These are phyloP conservation scores for Trichoderma harzianum DNA, from an alignment of 2,329 filamentous ascomycete genomes.

Conservation along the genomic window DNA sequence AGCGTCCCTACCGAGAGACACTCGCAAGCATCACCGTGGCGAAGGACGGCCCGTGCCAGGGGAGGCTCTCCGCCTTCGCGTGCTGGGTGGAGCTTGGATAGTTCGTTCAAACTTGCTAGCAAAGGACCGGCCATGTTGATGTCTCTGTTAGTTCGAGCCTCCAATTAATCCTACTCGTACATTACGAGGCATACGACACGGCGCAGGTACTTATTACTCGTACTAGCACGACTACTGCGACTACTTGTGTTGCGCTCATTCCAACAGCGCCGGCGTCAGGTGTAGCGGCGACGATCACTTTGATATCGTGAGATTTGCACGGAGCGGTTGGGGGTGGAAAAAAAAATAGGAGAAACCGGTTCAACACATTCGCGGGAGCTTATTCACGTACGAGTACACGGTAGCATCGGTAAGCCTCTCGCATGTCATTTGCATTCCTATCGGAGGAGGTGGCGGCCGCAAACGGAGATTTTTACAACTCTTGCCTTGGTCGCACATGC, in stretches of 20 bases:
- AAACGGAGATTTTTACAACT: neutral
- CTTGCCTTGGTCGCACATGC: neutral
- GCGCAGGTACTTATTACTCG: neutral
- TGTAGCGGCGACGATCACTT: constrained; percentile 1
- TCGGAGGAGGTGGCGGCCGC: neutral
- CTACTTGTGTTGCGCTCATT: neutral
- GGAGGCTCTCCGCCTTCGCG: constrained; percentile 13
- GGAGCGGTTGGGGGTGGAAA: neutral
- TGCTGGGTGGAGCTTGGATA: constrained; percentile 1
- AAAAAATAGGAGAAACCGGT: neutral
- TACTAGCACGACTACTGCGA: neutral
- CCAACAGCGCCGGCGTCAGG: neutral
- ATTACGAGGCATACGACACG: neutral
- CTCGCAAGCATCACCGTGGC: neutral
- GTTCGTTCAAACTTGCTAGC: neutral
- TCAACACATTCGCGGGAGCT: neutral
- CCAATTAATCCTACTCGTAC: neutral
- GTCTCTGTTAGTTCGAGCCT: constrained; percentile 1
- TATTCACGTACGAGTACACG: neutral
- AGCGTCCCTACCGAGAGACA: neutral
- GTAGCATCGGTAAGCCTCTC: neutral
- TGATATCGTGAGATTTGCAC: neutral
- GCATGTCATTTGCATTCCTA: neutral
- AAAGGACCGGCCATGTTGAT: neutral
- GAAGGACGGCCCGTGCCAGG: constrained; percentile 14